phyloP scores from a whole-genome alignment of 768 basidiomycete genomes.

The Baorangia bicolor region DNA sequence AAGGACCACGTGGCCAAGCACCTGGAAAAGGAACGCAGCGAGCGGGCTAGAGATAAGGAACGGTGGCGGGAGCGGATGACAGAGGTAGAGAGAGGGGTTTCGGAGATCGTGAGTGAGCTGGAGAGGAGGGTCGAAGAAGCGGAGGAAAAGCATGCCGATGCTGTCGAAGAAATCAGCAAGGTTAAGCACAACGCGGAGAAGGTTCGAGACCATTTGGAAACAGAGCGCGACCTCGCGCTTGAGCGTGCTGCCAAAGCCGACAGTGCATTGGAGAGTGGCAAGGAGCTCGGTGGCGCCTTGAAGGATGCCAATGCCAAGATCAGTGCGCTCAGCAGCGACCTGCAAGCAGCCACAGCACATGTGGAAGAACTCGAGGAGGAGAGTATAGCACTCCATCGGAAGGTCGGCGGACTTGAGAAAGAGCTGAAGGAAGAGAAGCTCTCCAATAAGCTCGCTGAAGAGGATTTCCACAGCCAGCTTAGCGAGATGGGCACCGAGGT shows the following conservation, averaged over 20 bases:
- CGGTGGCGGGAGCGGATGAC: conserved; percentile 69
- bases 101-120: conserved; percentile 62
- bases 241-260: conserved; percentile 68
- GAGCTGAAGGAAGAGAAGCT: conserved; percentile 56
- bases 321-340: conserved; percentile 51
- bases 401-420: conserved; percentile 55
- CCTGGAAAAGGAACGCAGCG: conserved; percentile 54
- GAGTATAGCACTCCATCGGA: conserved; percentile 47
- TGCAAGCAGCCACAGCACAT: conserved; percentile 51
- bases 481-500: conserved; percentile 32
- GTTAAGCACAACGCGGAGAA: conserved; percentile 47
- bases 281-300: conserved; percentile 67
- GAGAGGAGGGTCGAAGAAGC: conserved; percentile 55
- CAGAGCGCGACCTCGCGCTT: conserved; percentile 52
- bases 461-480: conserved; percentile 38
- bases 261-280: conserved; percentile 56
- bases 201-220: conserved; percentile 44
- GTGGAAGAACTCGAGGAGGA: conserved; percentile 65
- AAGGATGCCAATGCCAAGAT: conserved; percentile 64
- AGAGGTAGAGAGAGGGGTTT: conserved; percentile 71
- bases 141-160: conserved; percentile 44
- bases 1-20: conserved; percentile 46
- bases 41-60: conserved; percentile 64
- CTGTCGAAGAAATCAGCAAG: conserved; percentile 39
- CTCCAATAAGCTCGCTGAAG: conserved; percentile 36